Evolutionary conservation across 345 rosid genomes (phyloP).

Genomic region (Cardamine occulta): DNA sequence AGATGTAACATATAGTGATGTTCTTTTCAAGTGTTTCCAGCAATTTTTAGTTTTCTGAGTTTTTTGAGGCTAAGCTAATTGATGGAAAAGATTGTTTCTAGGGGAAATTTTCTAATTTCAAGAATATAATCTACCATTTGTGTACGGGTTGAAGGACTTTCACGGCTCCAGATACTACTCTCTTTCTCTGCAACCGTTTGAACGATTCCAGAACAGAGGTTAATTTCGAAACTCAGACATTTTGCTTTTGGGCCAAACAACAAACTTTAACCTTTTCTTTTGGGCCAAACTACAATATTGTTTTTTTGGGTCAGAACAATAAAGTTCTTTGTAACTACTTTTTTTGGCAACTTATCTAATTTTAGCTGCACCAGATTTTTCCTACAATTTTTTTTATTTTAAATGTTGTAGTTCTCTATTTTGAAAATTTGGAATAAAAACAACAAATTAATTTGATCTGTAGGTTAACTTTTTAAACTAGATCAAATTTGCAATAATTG

Average conservation of each 20-base stretch:
- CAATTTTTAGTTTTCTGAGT: background rate
- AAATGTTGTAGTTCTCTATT: no score
- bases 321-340: no score
- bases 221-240: no score
- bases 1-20: conserved; percentile 19
- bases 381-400: no score
- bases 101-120: background rate
- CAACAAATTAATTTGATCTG: background rate
- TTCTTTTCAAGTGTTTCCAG: conserved; percentile 8
- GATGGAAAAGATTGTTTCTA: background rate
- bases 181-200: background rate
- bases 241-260: no score
- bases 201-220: background rate
- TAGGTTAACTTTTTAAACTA: background rate
- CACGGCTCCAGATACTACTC: background rate
- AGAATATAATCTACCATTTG: background rate
- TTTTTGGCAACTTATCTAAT: no score
- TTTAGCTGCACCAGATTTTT: no score
- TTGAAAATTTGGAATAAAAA: background rate
- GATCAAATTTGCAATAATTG: background rate
- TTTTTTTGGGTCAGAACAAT: no score
- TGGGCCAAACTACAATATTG: no score
- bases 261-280: no score
- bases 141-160: background rate
- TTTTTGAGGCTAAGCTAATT: background rate